A percentile compares a stretch with the other conserved stretches of the same genome.
These are phyloP conservation scores for Didymella lethalis DNA, from an alignment of 2,329 filamentous ascomycete genomes.

Conservation along the genomic window DNA sequence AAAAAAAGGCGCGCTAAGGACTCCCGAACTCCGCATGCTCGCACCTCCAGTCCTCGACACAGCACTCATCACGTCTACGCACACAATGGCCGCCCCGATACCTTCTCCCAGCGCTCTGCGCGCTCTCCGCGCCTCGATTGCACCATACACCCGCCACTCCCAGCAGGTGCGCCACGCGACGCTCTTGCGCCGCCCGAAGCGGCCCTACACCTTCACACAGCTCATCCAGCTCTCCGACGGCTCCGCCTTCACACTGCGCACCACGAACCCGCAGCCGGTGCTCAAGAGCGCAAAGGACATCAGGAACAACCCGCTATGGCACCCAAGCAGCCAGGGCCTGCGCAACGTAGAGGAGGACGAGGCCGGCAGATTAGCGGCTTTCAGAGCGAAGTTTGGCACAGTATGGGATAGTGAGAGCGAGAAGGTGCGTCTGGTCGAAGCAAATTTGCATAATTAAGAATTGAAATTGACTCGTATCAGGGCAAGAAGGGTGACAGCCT, in stretches of 20 bases:
- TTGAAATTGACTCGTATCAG: slow-evolving; percentile 11
- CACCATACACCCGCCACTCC: slow-evolving; percentile 26
- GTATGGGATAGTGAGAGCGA: slow-evolving; percentile 71
- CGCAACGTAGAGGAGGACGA: slow-evolving; percentile 93
- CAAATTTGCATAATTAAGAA: background rate
- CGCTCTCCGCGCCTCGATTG: slow-evolving; percentile 40
- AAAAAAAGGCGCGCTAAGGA: slow-evolving; percentile 18
- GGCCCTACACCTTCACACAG: slow-evolving; percentile 97
- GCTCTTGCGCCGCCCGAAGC: slow-evolving; percentile 84
- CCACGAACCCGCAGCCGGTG: slow-evolving; percentile 72
- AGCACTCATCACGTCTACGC: slow-evolving; percentile 11
- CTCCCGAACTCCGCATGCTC: slow-evolving; percentile 36
- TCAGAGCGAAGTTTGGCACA: slow-evolving; percentile 83
- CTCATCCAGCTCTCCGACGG: slow-evolving; percentile 92
- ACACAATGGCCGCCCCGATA: slow-evolving; percentile 43
- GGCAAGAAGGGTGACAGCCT: slow-evolving; percentile 38
- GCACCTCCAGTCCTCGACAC: slow-evolving; percentile 14
- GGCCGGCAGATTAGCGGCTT: slow-evolving; percentile 86
- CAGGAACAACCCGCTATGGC: slow-evolving; percentile 89
- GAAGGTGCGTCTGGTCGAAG: slow-evolving; percentile 1
- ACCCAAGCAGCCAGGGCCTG: slow-evolving; percentile 81
- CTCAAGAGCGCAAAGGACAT: slow-evolving; percentile 79
- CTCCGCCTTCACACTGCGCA: slow-evolving; percentile 80
- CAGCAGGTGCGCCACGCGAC: slow-evolving; percentile 79
- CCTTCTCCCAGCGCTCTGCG: slow-evolving; percentile 45